A percentile compares a stretch with the other conserved stretches of the same genome.
phyloP scores from a whole-genome alignment of 306 rosid species.

The Quercus wislizeni region DNA sequence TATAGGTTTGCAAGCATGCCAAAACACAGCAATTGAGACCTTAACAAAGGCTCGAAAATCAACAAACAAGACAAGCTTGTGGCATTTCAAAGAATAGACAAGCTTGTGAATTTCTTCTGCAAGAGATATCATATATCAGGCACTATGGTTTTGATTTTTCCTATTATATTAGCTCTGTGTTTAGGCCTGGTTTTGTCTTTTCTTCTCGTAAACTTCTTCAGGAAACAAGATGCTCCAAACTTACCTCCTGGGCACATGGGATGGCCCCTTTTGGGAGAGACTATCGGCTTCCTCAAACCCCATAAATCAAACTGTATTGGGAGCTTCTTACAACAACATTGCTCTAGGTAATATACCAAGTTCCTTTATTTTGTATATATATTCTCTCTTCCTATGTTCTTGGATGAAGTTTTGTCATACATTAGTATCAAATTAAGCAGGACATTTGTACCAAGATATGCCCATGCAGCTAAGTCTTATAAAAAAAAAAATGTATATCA shows the following conservation, averaged over 20 bases:
- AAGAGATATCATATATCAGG: not conserved
- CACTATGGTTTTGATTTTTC: slow-evolving; percentile 29
- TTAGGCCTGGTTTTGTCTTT: slow-evolving; percentile 26
- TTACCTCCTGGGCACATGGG: slow-evolving; percentile 74
- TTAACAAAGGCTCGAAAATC: not conserved
- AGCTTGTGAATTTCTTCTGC: slow-evolving; percentile 6
- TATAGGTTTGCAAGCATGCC: too few species aligned
- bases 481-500: too few species aligned
- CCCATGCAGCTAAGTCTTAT: too few species aligned
- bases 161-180: slow-evolving; percentile 26
- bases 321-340: slow-evolving; percentile 51
- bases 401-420: not conserved
- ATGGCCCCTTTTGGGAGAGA: slow-evolving; percentile 64
- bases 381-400: not conserved
- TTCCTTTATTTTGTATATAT: not conserved
- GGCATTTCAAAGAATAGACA: not conserved
- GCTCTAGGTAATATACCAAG: slow-evolving; percentile 43
- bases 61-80: not conserved
- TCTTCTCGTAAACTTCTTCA: slow-evolving; percentile 31
- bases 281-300: slow-evolving; percentile 64
- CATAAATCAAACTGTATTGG: slow-evolving; percentile 65
- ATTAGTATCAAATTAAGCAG: not conserved
- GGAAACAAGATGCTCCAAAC: slow-evolving; percentile 9
- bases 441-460: too few species aligned
- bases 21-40: too few species aligned